phyloP scores from a whole-genome alignment of 140 eudicot species.

The Oenanthe javanica region DNA sequence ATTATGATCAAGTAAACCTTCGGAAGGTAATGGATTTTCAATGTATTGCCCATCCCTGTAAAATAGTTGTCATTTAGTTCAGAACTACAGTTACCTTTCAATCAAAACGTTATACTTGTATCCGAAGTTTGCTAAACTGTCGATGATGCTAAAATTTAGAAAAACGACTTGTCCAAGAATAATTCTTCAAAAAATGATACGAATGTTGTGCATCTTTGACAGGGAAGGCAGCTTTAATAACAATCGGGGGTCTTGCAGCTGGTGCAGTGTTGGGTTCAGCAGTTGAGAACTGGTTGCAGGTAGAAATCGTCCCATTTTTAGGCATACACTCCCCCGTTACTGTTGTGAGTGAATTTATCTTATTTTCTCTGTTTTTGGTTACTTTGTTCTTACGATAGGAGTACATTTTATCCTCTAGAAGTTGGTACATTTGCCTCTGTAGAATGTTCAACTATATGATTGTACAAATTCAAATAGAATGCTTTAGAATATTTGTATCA shows the following conservation, averaged over 20 bases:
- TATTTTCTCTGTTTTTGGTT: constrained; percentile 43
- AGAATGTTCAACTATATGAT: constrained; percentile 13
- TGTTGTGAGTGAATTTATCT: constrained; percentile 60
- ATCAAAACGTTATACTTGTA: neutral
- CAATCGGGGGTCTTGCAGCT: constrained; percentile 82
- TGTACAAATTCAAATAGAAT: constrained; percentile 26
- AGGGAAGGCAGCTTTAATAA: constrained; percentile 71
- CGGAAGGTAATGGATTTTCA: neutral
- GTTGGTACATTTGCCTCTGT: constrained; percentile 6
- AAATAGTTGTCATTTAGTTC: neutral
- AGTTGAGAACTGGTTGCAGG: constrained; percentile 97
- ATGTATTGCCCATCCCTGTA: neutral
- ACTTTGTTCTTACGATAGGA: constrained; percentile 39
- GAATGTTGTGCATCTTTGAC: neutral
- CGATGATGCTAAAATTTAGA: neutral
- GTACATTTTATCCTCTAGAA: constrained; percentile 3
- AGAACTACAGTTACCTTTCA: neutral
- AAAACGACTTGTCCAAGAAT: neutral
- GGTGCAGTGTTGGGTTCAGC: constrained; percentile 98
- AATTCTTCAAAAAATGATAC: neutral
- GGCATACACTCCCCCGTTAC: constrained; percentile 86
- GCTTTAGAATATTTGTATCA: constrained; percentile 12
- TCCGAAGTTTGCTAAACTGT: neutral
- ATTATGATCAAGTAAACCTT: neutral
- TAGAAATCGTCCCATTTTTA: constrained; percentile 84